Evolutionary conservation across 2,329 filamentous ascomycete species (phyloP).

Genomic region (Cryphonectria parasitica): DNA sequence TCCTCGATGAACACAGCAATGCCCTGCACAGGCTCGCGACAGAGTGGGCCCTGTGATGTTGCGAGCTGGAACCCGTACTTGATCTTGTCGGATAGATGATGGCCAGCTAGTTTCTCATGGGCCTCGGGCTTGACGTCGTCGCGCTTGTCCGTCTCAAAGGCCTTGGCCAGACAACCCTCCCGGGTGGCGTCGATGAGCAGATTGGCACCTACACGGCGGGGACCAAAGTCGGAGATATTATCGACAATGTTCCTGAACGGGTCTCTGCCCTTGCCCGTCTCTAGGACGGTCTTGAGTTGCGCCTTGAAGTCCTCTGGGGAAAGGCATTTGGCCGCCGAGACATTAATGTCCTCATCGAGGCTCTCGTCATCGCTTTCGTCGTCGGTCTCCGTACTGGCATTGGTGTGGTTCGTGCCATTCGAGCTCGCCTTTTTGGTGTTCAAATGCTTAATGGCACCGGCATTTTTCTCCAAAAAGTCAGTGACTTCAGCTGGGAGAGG

Average conservation of each 20-base stretch:
- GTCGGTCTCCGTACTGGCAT: conserved; percentile 46
- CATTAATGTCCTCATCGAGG: conserved; percentile 59
- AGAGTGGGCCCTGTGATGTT: conserved; percentile 85
- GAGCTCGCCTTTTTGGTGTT: conserved; percentile 60
- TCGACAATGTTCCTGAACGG: conserved; percentile 77
- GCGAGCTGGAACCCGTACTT: conserved; percentile 93
- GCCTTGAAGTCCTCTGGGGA: conserved; percentile 77
- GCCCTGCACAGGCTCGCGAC: conserved; percentile 90
- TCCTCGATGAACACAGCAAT: conserved; percentile 90
- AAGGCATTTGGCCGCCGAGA: conserved; percentile 64
- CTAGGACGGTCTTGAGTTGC: conserved; percentile 70
- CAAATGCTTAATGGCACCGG: conserved; percentile 75
- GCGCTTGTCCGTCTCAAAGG: conserved; percentile 55
- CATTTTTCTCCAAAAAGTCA: conserved; percentile 82
- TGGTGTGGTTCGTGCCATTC: conserved; percentile 41
- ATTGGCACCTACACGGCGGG: conserved; percentile 83
- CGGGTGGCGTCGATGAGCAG: conserved; percentile 83
- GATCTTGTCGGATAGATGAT: conserved; percentile 86
- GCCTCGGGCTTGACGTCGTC: conserved; percentile 42
- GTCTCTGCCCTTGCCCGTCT: conserved; percentile 73
- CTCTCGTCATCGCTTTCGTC: conserved; percentile 43
- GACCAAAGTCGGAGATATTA: conserved; percentile 88
- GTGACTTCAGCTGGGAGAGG: conserved; percentile 80
- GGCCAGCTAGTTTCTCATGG: conserved; percentile 58
- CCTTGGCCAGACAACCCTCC: conserved; percentile 71